Percentiles rank a stretch among this genome's conserved stretches.
These are phyloP conservation scores for Tetrahymena elliotti DNA, from an alignment of 73 alveolate genomes.

Conservation along the genomic window DNA sequence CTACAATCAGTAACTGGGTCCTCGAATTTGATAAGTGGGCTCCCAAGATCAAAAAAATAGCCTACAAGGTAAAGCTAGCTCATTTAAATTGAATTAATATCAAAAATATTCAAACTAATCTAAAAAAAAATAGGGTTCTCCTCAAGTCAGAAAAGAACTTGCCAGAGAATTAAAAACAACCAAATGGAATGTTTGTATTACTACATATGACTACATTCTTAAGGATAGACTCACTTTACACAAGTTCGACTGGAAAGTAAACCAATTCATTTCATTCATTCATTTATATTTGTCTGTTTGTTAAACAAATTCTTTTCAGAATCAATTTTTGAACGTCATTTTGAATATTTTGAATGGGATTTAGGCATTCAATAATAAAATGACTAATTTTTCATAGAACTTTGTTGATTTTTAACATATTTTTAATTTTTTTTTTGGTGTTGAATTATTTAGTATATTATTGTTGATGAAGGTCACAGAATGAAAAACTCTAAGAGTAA, in stretches of 20 bases:
- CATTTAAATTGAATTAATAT: background rate
- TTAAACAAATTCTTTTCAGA: background rate
- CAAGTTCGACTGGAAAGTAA: slow-evolving; percentile 66
- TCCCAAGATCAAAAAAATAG: slow-evolving; percentile 84
- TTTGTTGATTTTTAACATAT: too few relatives aligned
- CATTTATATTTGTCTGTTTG: background rate
- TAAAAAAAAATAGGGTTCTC: slow-evolving; percentile 54
- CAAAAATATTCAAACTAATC: background rate
- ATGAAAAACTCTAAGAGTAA: slow-evolving; percentile 95
- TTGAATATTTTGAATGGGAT: too few relatives aligned
- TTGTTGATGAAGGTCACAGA: slow-evolving; percentile 99
- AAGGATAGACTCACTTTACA: slow-evolving; percentile 78
- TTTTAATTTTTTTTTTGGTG: too few relatives aligned
- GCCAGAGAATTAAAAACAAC: slow-evolving; percentile 40
- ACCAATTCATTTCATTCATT: background rate
- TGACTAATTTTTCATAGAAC: too few relatives aligned
- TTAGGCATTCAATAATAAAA: too few relatives aligned
- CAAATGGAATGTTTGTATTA: slow-evolving; percentile 86
- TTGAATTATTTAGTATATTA: slow-evolving; percentile 73
- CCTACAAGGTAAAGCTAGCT: slow-evolving; percentile 66
- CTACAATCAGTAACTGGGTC: slow-evolving; percentile 96
- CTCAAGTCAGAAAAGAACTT: slow-evolving; percentile 69
- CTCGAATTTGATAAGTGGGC: slow-evolving; percentile 97
- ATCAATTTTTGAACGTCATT: too few relatives aligned
- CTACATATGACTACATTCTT: slow-evolving; percentile 95